Evolutionary conservation across 306 rosid species (phyloP), one percentile per base, ranked within the genome.

Genomic region (Cicer chorassanicum): DNA sequence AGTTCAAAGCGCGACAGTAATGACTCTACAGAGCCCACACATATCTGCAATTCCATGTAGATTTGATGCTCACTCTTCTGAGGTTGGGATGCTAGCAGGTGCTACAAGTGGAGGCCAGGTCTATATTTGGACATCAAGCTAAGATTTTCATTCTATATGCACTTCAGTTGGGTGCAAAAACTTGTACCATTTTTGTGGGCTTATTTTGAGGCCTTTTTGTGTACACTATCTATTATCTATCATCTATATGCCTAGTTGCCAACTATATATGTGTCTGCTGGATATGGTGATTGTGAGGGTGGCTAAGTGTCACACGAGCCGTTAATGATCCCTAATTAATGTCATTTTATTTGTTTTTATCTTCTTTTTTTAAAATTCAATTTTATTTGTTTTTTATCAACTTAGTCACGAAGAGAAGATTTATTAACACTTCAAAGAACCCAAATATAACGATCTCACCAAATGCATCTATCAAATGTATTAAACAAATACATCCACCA

Each of bases 41-140:
- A 59, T 91, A 1, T 55, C 99, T 46, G 97, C 97, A 59, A 90
- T 91, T 85, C 93, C 99, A 0, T 94, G 95, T 78, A 84, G 96
- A 85, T 86, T 94, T 15, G 90, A 72, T 66, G 83, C 82, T 43
- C 89, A 90, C 82, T 84, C 92, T 62, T 60, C 4, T 2, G 84
- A 85, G 60, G 72, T 85, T 65, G 88, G 88, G 71, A 85, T 76
- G 68, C 80, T 85, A 34, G 88, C 82, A 68, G 88, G 84, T 78
- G 78, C 82, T 29, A 85, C 88, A 15, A 72, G 86, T n/a, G 88
- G 88, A 46, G 88, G 88, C 43, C 86, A 82, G 78, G 78, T 76
- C 56, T 85, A 82, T 68, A 9, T 85, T 49, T 85, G 88, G 88
- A 82, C 80, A 24, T 71, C 70, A 41, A 45, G 64, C 72, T 79